These are phyloP conservation scores for Rhazya stricta DNA, from an alignment of 257 asterid species.

Conservation along the genomic window DNA sequence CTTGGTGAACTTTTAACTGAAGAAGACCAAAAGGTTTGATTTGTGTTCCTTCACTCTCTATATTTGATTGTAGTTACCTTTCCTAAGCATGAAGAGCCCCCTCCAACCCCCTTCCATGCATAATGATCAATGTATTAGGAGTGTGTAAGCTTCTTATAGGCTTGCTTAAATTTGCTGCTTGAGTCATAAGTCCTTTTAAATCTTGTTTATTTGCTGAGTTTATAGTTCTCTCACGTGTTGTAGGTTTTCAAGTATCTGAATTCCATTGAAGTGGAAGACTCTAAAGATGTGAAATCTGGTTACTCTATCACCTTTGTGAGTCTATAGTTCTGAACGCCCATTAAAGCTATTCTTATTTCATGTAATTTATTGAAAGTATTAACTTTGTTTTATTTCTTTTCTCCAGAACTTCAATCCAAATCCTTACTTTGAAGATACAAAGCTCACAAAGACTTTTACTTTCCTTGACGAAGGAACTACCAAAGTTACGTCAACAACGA, in stretches of 20 bases:
- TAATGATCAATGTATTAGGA: neutral
- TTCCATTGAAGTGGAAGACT: constrained; percentile 87
- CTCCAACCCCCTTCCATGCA: neutral
- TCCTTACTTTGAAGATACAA: constrained; percentile 75
- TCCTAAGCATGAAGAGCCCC: neutral
- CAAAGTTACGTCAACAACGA: constrained; percentile 68
- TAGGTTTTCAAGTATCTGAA: constrained; percentile 79
- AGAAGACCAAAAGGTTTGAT: constrained; percentile 84
- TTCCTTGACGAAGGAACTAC: constrained; percentile 86
- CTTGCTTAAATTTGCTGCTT: neutral
- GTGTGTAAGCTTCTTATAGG: neutral
- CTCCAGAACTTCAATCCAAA: constrained; percentile 69
- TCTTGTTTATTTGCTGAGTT: neutral
- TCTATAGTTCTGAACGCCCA: neutral
- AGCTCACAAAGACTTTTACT: constrained; percentile 74
- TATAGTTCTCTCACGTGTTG: constrained; percentile 8
- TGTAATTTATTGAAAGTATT: neutral
- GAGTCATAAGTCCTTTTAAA: neutral
- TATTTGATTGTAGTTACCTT: neutral
- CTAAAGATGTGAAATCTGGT: constrained; percentile 89
- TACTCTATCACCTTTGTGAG: constrained; percentile 86
- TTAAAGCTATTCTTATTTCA: neutral
- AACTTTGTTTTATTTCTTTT: constrained; percentile 9
- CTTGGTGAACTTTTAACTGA: constrained; percentile 82
- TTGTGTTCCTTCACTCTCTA: constrained; percentile 9